Evolutionary conservation across 768 basidiomycete genomes (phyloP).

Genomic region (Podaxis carcinomalis): DNA sequence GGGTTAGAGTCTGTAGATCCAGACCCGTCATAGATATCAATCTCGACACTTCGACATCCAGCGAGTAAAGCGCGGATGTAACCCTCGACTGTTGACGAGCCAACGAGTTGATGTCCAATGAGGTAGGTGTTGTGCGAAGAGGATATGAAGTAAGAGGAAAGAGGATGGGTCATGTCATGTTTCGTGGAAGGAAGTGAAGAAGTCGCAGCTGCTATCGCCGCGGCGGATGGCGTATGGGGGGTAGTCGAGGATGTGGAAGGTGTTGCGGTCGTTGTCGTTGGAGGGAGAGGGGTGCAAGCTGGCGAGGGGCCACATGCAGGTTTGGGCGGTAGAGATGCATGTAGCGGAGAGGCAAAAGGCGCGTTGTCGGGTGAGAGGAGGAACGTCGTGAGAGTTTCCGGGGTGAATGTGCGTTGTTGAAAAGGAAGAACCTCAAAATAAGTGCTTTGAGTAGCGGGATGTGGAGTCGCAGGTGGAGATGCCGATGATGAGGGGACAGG

Average conservation of each 20-base stretch:
- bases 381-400: conserved; percentile 74
- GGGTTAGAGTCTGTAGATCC: conserved; percentile 43
- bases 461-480: conserved; percentile 19
- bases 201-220: not conserved
- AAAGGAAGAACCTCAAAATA: not conserved
- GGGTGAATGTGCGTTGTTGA: conserved; percentile 27
- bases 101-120: conserved; percentile 80
- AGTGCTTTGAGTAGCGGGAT: not conserved
- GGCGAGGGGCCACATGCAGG: not conserved
- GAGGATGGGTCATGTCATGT: conserved; percentile 87
- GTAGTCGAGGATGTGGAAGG: not conserved
- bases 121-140: conserved; percentile 95
- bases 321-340: conserved; percentile 23
- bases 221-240: not conserved
- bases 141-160: conserved; percentile 87
- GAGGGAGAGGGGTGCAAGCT: not conserved
- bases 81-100: conserved; percentile 82
- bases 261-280: not conserved
- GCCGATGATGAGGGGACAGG: conserved; percentile 7
- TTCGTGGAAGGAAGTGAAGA: conserved; percentile 23
- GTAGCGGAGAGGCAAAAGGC: conserved; percentile 23
- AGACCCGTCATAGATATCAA: conserved; percentile 6
- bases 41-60: conserved; percentile 85
- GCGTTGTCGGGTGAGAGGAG: conserved; percentile 79
- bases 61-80: conserved; percentile 88